Evolutionary conservation across 345 rosid species (phyloP), one percentile per base, ranked within the genome.

Genomic region (Balakata baccata): DNA sequence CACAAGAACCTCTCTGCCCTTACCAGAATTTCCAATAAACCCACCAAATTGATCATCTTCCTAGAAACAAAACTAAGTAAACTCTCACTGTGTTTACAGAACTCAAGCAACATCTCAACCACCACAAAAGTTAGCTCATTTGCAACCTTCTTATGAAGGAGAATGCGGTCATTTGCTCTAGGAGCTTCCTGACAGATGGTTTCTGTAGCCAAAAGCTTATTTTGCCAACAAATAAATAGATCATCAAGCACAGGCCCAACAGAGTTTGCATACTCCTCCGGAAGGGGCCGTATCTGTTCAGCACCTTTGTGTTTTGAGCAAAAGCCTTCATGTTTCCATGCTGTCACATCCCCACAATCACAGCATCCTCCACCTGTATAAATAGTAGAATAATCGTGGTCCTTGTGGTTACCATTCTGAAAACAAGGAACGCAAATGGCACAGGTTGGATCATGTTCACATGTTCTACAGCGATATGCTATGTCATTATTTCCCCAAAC

Each of bases 331-430:
- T 81, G 87, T 75, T 89, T 94, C 98, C 98, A 94, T 4, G 98
- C 98, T 2, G 98, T 94, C 34, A 81, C 88, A 80, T 94, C 98
- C 71, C 98, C 98, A 82, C 98, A 94, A 80, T 94, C 98, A 82
- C 98, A 94, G 66, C 98, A 94, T 78, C 98, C 98, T 66, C 96
- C 90, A 11, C 90, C 89, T 0, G 98, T 94, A 67, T 90, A 89
- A 11, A 92, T 88, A 52, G 89, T 79, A 3, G 91, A 89, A 82
- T 86, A 92, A 78, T 94, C 98, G 65, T 94, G 98, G 71, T 78
- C 81, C 54, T 78, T 69, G 75, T 94, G 98, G 71, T 89, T 78
- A 63, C 99, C 99, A 75, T 89, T 85, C 80, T 81, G 85, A 68
- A 95, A 95, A 81, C 99, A 95, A 70, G 96, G 88, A 71, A 89